Percentiles rank a stretch among this genome's conserved stretches.
Evolutionary conservation across 129 eudicot genomes (phyloP).

Genomic region (Lactuca sativa): DNA sequence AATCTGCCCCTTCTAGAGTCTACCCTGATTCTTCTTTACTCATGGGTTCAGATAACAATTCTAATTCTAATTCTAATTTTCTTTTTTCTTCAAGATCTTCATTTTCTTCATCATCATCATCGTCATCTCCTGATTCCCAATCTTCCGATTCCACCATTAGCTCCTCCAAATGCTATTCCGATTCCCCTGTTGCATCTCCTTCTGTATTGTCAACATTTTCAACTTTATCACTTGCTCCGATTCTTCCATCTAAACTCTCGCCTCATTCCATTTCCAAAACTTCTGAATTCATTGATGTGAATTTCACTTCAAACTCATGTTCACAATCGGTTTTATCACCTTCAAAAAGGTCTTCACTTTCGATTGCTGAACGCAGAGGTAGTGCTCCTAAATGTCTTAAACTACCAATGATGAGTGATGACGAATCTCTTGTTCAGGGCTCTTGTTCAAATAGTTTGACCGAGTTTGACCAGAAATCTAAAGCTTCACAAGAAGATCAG

Average conservation of each 20-base stretch:
- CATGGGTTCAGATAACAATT: conserved; percentile 17
- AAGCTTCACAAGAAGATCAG: conserved; percentile 17
- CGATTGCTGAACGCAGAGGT: conserved; percentile 89
- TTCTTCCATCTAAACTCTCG: conserved; percentile 52
- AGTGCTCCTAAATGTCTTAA: conserved; percentile 50
- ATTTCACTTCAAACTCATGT: conserved; percentile 44
- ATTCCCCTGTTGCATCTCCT: conserved; percentile 59
- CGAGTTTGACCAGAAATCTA: conserved; percentile 8
- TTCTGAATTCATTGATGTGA: conserved; percentile 62
- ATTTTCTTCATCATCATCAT: conserved; percentile 36
- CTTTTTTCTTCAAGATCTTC: conserved; percentile 27
- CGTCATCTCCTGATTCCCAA: conserved; percentile 63
- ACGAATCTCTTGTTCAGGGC: conserved; percentile 18
- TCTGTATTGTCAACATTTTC: conserved; percentile 39
- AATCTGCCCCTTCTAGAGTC: conserved; percentile 45
- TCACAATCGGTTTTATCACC: conserved; percentile 36
- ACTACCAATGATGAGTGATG: conserved; percentile 49
- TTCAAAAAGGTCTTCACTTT: conserved; percentile 53
- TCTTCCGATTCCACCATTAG: conserved; percentile 65
- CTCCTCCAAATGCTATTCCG: conserved; percentile 58
- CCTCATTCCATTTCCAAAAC: conserved; percentile 62
- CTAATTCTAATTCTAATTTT: conserved; percentile 13
- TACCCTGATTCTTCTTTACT: conserved; percentile 54
- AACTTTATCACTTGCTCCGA: conserved; percentile 42
- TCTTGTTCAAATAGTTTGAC: conserved; percentile 20